Conservation (phyloP, 2,329 filamentous ascomycete species). For the Diaporthe sp. region DNA sequence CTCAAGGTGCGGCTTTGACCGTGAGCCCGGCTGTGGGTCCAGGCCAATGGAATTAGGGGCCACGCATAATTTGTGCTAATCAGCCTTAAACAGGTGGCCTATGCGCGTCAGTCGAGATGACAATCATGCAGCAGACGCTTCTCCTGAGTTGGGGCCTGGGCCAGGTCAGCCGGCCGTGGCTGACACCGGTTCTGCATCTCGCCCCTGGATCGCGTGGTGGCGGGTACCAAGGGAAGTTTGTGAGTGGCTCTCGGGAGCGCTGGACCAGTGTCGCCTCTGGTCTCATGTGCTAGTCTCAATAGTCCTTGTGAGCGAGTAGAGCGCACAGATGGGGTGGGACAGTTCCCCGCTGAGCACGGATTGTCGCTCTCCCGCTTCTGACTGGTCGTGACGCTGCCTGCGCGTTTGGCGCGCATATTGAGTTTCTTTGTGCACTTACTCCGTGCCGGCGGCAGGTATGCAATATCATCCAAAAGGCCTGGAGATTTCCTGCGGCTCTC, state of each 20-base stretch:
- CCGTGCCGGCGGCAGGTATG: no score
- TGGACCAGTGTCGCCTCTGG: not conserved
- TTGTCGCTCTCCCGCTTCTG: slow-evolving; percentile 28
- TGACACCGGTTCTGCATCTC: slow-evolving; percentile 7
- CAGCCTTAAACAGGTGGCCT: slow-evolving; percentile 21
- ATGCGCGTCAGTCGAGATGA: not conserved
- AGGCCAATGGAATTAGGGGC: slow-evolving; percentile 4
- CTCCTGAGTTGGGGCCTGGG: slow-evolving; percentile 11
- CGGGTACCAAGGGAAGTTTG: not conserved
- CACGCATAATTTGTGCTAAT: slow-evolving; percentile 11
- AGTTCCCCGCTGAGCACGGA: slow-evolving; percentile 20
- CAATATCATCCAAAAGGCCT: not conserved
- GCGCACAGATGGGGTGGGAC: slow-evolving; percentile 29
- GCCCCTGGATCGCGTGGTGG: slow-evolving; percentile 21
- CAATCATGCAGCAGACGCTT: slow-evolving; percentile 7
- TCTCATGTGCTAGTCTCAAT: slow-evolving; percentile 26
- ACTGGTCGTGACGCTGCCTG: slow-evolving; percentile 2
- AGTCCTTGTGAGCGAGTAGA: slow-evolving; percentile 12
- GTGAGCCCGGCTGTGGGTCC: not conserved
- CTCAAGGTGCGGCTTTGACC: not conserved
- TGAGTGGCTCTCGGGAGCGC: not conserved
- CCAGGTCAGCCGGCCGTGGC: slow-evolving; percentile 27
- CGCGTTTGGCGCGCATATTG: slow-evolving; percentile 1
- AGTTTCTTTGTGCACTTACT: not conserved
- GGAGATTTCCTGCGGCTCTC: not conserved